Evolutionary conservation across 164 flowering plant genomes (phyloP).

Genomic region (Paratinospora sagittata): DNA sequence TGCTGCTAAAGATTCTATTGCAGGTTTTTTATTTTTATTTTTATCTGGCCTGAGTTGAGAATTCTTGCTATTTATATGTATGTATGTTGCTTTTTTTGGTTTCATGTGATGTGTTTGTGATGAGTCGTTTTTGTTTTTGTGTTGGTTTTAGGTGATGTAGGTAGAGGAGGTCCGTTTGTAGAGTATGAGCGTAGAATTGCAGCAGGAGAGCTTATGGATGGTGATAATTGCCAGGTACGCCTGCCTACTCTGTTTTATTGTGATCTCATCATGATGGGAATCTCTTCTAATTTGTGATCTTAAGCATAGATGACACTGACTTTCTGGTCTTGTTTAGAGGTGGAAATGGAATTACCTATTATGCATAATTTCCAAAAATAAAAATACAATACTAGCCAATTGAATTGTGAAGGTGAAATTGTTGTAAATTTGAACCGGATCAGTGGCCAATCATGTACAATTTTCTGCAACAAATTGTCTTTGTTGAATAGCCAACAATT

Average conservation of each 20-base stretch:
- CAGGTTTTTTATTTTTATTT: conserved; percentile 32
- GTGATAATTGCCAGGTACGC: conserved; percentile 77
- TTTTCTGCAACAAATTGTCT: too few species aligned
- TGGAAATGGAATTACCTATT: neutral
- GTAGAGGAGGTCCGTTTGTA: conserved; percentile 66
- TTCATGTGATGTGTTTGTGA: too few species aligned
- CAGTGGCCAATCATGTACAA: neutral
- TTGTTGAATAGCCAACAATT: neutral
- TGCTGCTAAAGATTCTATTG: conserved; percentile 34
- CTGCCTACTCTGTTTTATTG: neutral
- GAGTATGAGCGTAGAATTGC: conserved; percentile 87
- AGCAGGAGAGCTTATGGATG: conserved; percentile 78
- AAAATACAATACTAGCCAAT: too few species aligned
- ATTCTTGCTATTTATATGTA: neutral
- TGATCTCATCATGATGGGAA: conserved; percentile 1
- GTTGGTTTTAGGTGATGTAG: conserved; percentile 26
- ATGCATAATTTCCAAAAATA: neutral
- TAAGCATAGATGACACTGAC: neutral
- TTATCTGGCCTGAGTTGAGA: neutral
- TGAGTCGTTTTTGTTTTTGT: neutral
- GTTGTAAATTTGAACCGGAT: neutral
- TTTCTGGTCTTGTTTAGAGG: neutral
- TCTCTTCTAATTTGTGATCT: neutral
- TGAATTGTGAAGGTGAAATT: neutral
- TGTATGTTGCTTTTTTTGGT: neutral